phyloP scores from a whole-genome alignment of 2,329 filamentous ascomycete genomes.

The Botrytis elliptica region DNA sequence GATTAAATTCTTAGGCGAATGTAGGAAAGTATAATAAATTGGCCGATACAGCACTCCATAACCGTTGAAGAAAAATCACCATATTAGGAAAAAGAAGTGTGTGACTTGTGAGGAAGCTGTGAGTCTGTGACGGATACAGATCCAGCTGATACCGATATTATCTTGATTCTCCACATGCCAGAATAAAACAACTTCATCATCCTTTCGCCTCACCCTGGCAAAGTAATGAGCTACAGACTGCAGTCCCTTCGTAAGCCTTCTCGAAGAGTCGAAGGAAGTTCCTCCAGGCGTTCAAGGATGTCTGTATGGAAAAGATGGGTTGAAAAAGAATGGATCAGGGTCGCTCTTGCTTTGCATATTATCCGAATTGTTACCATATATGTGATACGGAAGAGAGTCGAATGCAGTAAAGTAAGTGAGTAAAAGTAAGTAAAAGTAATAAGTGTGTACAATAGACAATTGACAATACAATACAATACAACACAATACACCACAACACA shows the following conservation, averaged over 20 bases:
- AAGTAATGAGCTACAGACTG: background rate
- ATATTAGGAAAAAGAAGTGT: background rate
- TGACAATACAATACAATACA: too few relatives aligned
- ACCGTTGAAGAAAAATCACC: background rate
- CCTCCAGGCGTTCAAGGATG: background rate
- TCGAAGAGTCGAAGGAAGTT: slow-evolving; percentile 5
- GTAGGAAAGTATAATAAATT: slow-evolving; percentile 16
- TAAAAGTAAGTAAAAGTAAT: too few relatives aligned
- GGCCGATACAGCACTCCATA: background rate
- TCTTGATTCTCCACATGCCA: background rate
- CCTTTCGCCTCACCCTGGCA: background rate
- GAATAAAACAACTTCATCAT: background rate
- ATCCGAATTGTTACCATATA: background rate
- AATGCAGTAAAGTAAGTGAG: background rate
- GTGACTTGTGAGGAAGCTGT: background rate
- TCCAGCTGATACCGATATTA: background rate
- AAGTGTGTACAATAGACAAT: too few relatives aligned
- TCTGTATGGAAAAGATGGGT: background rate
- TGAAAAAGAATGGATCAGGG: slow-evolving; percentile 11
- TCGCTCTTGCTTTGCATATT: background rate
- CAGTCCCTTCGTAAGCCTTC: background rate
- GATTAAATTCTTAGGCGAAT: slow-evolving; percentile 2
- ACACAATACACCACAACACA: background rate
- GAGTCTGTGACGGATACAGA: background rate
- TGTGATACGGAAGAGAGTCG: background rate